Percentiles rank a stretch among this genome's conserved stretches.
phyloP scores from a whole-genome alignment of 176 grass and related monocot genomes.

The Phyllostachys edulis region DNA sequence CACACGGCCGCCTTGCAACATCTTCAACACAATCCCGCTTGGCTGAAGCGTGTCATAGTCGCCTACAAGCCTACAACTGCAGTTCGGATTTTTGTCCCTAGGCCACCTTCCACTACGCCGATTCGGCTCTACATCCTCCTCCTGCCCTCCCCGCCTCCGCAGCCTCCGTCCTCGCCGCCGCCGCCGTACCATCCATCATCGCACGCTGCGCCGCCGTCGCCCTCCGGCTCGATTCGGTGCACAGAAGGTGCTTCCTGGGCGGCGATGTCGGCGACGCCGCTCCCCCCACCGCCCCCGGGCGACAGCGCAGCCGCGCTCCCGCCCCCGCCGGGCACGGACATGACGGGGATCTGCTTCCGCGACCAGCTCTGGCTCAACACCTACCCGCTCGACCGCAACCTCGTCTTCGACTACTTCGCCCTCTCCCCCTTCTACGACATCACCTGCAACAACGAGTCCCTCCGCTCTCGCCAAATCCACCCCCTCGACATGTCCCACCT shows the following conservation, averaged over 20 bases:
- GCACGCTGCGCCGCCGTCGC: neutral
- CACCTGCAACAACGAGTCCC: constrained; percentile 90
- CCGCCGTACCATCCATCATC: neutral
- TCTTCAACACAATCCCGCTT: too few relatives aligned
- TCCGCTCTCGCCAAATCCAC: constrained; percentile 91
- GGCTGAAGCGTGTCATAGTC: too few relatives aligned
- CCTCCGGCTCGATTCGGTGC: neutral
- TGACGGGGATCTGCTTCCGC: constrained; percentile 99
- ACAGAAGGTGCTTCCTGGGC: neutral
- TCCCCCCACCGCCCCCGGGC: constrained; percentile 46
- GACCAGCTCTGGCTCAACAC: constrained; percentile 98
- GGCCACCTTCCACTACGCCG: neutral
- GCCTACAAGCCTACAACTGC: too few relatives aligned
- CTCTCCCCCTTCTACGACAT: constrained; percentile 97
- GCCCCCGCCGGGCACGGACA: constrained; percentile 86
- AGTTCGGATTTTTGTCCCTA: neutral
- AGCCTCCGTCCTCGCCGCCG: neutral
- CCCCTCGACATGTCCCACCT: constrained; percentile 93
- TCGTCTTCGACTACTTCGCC: constrained; percentile 99
- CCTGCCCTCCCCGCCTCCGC: neutral
- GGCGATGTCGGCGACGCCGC: constrained; percentile 63
- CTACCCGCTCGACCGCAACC: constrained; percentile 90
- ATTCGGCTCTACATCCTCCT: neutral
- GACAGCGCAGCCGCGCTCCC: constrained; percentile 49
- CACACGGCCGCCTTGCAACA: too few relatives aligned